Conservation (phyloP, 2,329 filamentous ascomycete species). For the Penicillium sp. region DNA sequence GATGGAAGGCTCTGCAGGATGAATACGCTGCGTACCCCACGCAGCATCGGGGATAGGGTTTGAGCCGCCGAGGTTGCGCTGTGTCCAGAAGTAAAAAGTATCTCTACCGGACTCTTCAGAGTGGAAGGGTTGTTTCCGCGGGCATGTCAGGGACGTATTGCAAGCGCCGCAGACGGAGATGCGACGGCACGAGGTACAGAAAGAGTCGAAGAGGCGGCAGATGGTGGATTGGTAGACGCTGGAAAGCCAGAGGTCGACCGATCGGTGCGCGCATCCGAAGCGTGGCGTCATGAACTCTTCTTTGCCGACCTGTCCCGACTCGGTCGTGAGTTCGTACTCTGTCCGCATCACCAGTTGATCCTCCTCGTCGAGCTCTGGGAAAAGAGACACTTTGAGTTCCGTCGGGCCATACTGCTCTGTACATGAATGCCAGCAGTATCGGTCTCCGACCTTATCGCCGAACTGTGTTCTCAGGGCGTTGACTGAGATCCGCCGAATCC, state of each 20-base stretch:
- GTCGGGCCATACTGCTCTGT: slow-evolving; percentile 38
- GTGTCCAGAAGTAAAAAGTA: slow-evolving; percentile 41
- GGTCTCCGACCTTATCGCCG: slow-evolving; percentile 31
- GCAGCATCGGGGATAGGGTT: slow-evolving; percentile 30
- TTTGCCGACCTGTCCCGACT: slow-evolving; percentile 39
- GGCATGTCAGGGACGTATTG: slow-evolving; percentile 36
- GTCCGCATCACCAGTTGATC: slow-evolving; percentile 38
- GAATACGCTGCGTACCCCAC: slow-evolving; percentile 42
- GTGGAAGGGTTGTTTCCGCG: slow-evolving; percentile 36
- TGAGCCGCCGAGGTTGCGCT: slow-evolving; percentile 36
- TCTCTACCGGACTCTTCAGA: slow-evolving; percentile 28
- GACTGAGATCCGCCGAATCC: slow-evolving; percentile 32
- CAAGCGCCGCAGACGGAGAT: slow-evolving; percentile 42
- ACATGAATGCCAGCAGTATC: slow-evolving; percentile 44
- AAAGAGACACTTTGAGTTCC: slow-evolving; percentile 38
- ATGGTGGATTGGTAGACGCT: slow-evolving; percentile 42
- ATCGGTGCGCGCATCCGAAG: slow-evolving; percentile 44
- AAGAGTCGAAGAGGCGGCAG: slow-evolving; percentile 37
- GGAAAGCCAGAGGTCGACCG: slow-evolving; percentile 43
- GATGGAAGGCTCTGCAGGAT: slow-evolving; percentile 39
- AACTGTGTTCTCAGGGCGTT: slow-evolving; percentile 31
- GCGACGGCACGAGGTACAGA: slow-evolving; percentile 38
- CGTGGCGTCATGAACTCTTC: slow-evolving; percentile 43
- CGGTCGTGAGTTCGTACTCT: slow-evolving; percentile 40
- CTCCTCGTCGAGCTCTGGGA: slow-evolving; percentile 36